Evolutionary conservation across 2,329 filamentous ascomycete genomes (phyloP).

Genomic region (Phialophora macrospora): DNA sequence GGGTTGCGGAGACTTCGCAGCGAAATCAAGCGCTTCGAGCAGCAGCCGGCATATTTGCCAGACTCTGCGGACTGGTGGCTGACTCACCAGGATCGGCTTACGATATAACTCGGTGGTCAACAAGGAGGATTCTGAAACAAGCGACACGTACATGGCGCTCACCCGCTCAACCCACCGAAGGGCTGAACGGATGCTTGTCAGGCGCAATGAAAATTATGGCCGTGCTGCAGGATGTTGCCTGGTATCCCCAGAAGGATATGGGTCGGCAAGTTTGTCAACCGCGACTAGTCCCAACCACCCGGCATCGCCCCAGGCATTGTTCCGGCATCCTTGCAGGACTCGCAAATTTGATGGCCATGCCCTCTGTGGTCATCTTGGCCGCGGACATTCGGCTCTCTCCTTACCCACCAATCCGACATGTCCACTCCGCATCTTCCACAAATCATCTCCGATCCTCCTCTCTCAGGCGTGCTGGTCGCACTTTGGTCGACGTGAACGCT

Average conservation of each 20-base stretch:
- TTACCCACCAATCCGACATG: conserved; percentile 25
- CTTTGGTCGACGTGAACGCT: conserved; percentile 1
- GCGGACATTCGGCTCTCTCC: background rate
- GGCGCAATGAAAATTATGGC: background rate
- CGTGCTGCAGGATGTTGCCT: background rate
- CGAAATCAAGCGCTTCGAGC: conserved; percentile 36
- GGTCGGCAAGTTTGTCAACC: background rate
- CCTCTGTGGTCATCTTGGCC: background rate
- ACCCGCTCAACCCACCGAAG: background rate
- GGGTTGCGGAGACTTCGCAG: conserved; percentile 35
- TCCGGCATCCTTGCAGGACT: conserved; percentile 13
- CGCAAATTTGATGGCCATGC: conserved; percentile 11
- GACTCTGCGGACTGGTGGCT: conserved; percentile 30
- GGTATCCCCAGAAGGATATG: background rate
- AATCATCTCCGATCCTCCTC: background rate
- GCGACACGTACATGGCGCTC: background rate
- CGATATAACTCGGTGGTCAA: background rate
- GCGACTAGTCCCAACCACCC: conserved; percentile 21
- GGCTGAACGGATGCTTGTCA: background rate
- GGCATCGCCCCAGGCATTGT: conserved; percentile 17
- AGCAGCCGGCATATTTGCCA: conserved; percentile 22
- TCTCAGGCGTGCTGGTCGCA: background rate
- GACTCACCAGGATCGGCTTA: conserved; percentile 21
- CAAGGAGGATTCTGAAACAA: background rate
- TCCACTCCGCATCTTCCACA: conserved; percentile 24